Percentiles rank a stretch among this genome's conserved stretches.
phyloP scores from a whole-genome alignment of 331 rosid genomes.

The Stylosanthes scabra region DNA sequence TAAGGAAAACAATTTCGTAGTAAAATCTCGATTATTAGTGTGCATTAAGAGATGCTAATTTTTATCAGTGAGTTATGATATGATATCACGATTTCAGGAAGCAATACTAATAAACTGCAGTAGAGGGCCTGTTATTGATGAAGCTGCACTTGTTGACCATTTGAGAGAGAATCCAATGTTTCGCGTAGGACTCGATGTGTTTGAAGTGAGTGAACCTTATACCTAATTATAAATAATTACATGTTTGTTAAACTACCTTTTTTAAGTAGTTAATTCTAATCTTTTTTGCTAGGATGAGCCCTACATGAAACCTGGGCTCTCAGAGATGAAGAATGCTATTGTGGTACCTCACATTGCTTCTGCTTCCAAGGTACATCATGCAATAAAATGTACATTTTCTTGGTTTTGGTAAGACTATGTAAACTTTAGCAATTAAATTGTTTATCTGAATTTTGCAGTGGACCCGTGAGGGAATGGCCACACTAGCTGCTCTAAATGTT shows the following conservation, averaged over 20 bases:
- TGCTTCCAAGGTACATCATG: constrained; percentile 79
- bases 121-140: constrained; percentile 96
- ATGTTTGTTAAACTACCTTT: constrained; percentile 2
- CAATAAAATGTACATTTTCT: constrained; percentile 3
- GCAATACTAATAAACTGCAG: constrained; percentile 97
- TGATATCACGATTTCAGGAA: constrained; percentile 55
- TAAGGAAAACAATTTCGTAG: constrained; percentile 4
- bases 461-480: constrained; percentile 99
- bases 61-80: neutral
- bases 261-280: neutral
- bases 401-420: neutral
- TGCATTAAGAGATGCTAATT: neutral
- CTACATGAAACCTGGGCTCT: constrained; percentile 94
- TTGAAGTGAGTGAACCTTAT: constrained; percentile 69
- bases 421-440: constrained; percentile 3
- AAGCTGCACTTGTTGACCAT: constrained; percentile 95
- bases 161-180: constrained; percentile 86
- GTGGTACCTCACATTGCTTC: constrained; percentile 99
- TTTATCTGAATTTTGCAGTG: constrained; percentile 63
- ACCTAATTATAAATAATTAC: constrained; percentile 4
- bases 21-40: constrained; percentile 7
- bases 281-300: constrained; percentile 85
- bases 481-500: constrained; percentile 88
- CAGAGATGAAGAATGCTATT: constrained; percentile 92
- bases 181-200: constrained; percentile 97